Evolutionary conservation across 2,329 filamentous ascomycete genomes (phyloP), one percentile per base, ranked within the genome.

Genomic region (Mariannaea sp.): DNA sequence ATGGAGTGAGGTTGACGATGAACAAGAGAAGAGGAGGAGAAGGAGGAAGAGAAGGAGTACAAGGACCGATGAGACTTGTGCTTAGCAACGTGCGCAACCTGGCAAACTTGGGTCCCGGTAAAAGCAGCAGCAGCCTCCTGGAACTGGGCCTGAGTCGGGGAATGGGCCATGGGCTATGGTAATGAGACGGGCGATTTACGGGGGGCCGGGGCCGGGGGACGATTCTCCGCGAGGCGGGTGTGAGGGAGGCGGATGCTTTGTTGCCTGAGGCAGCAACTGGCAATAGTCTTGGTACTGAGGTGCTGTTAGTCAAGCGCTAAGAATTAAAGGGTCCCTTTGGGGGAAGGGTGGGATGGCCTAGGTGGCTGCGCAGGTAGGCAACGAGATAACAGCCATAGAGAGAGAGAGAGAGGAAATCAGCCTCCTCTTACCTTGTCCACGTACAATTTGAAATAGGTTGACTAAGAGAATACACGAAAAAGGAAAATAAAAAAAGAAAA

Each of bases 81-180:
- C 35, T 39, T 39, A 19, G 46, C 35, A 13, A 26, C 33, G 13
- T 17, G 12, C 19, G 38, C 29, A 39, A 19, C 17, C 30, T 32
- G n/a, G n/a, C n/a, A n/a, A n/a, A n/a, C n/a, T n/a, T n/a, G 36
- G 30, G 27, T 24, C 19, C 17, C n/a, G 19, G 19, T 30, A 41
- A 45, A 38, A 55, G 16, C 19, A 24, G 22, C 14, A 50, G 61
- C 53, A 17, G 36, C 22, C 36, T 38, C 53, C 61, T 50, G 53
- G 49, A 51, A 53, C 46, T 41, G 36, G 43, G 38, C 39, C 53
- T 55, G 59, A 29, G 49, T 27, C 27, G 62, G 63, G 61, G 63
- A 55, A 61, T 61, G 52, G 45, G 54, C 57, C 55, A 63, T 63
- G 61, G 60, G 48, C 55, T 56, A 51, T 58, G 55, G 56, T 54